Evolutionary conservation across 2,329 filamentous ascomycete species (phyloP), one percentile per base, ranked within the genome.

Genomic region (Paraphaeosphaeria minitans): DNA sequence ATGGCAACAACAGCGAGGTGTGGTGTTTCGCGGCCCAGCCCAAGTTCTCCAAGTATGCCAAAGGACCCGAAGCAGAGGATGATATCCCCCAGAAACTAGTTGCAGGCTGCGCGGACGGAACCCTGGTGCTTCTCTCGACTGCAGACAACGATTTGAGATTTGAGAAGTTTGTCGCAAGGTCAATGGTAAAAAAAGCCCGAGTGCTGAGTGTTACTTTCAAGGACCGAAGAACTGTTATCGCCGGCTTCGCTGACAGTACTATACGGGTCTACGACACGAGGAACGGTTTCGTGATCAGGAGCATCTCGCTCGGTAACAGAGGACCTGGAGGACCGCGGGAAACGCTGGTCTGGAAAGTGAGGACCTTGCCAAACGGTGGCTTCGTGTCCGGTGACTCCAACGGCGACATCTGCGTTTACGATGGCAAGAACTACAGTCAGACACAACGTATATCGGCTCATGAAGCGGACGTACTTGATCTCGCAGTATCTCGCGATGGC

Each of bases 21-120:
- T 99, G 95, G 95, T 98, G 94, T 78, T 85, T 99, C 69, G 92
- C 91, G 58, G 91, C 89, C 14, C 94, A 97, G 78, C 95, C 94
- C 3, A 81, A 82, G 64, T 79, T 51, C n/a, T 51, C 78, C 75
- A 78, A 81, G 58, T 59, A 52, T 16, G 33, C 46, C 24, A 64
- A 65, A 43, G 61, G 53, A 2, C 53, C 60, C n/a, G 50, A 53
- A 16, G 55, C 54, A 1, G 69, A 71, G 12, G 67, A 68, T 31
- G 67, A 70, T 58, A 50, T 62, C 1, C 72, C 74, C 52, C 80
- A 79, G 76, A 89, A 91, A 72, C 83, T 99, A 42, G 89, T 96
- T 13, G 90, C 88, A 54, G 95, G 95, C 14, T 98, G 94, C 64
- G 93, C 92, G 27, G 93, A 98, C 76, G 95, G 95, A 51, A 92